These are phyloP conservation scores for Trichosphaerium sp. DNA, from an alignment of 78 protist species.

Conservation along the genomic window DNA sequence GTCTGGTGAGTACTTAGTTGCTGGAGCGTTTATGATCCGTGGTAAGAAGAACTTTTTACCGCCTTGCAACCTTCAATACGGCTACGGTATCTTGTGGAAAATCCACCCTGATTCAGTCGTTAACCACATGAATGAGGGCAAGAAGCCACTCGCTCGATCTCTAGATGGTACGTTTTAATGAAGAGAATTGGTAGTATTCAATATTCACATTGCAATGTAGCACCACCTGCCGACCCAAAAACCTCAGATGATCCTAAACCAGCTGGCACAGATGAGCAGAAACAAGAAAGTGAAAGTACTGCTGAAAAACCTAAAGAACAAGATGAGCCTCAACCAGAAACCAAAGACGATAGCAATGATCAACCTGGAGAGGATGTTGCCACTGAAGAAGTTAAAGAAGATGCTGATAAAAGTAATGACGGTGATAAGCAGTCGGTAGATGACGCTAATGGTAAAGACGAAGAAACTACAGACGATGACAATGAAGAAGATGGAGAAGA, in stretches of 20 bases:
- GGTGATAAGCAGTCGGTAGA: neutral
- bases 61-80: conserved; percentile 75
- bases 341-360: no score
- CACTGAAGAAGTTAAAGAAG: no score
- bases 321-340: neutral
- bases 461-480: neutral
- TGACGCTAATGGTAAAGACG: conserved; percentile 13
- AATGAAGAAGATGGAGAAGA: conserved; percentile 1
- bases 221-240: neutral
- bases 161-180: no score
- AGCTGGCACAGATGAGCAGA: neutral
- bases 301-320: neutral
- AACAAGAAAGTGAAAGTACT: neutral
- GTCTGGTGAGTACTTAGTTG: conserved; percentile 80
- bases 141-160: neutral
- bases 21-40: conserved; percentile 81
- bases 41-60: conserved; percentile 84
- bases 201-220: neutral
- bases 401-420: conserved; percentile 7
- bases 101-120: conserved; percentile 44
- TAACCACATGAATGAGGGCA: conserved; percentile 31
- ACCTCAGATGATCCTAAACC: neutral
- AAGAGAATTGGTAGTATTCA: no score
- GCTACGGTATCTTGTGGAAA: conserved; percentile 75
- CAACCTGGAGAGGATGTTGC: no score